Evolutionary conservation across 495 filamentous ascomycete genomes (phyloP), one percentile per base, ranked within the genome.

Genomic region (Hypomontagnella monticulosa): DNA sequence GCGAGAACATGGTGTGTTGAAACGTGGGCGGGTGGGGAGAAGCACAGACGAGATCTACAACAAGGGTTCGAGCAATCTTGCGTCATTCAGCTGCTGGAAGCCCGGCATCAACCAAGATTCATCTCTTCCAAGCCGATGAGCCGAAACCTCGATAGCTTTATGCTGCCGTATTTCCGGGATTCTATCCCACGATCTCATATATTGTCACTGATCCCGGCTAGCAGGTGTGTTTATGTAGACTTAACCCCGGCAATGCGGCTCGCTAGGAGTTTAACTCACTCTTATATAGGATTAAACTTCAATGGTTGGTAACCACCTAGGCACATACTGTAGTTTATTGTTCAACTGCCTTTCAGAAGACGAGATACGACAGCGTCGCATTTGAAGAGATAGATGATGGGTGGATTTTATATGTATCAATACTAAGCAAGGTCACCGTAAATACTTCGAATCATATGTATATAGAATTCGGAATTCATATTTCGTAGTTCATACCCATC

Each of bases 1-100:
- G 20, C 32, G 30, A 55, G 50, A 66, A 34, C 41, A 66, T 60
- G 62, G 40, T 8, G 18, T 20, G 46, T 30, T 43, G 27, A 38
- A 63, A 50, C 54, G 61, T 58, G 62, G 50, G 40, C 15, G 49
- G 10, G 51, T 48, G 63, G 57, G 19, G 54, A 46, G 54, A 42
- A 66, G 57, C 63, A 67, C 52, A 27, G 57, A 47, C 63, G 15
- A 19, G 63, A 67, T 67, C 63, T 57, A 57, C 63, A 43, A 32
- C 57, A 50, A 61, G 63, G 63, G 18, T 61, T 7, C 20, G 46
- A 7, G 50, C 5, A 57, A 10, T 2, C 30, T 67, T 67, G 63
- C 63, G 63, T 67, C 63, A 67, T 67, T 12, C 18, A 3, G 30
- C 51, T 46, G 51, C 51, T 42, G 34, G 46, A 52, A 41, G 16